Conservation (phyloP, 108 stramenopile genomes). For the Discostella pseudostelligera region DNA sequence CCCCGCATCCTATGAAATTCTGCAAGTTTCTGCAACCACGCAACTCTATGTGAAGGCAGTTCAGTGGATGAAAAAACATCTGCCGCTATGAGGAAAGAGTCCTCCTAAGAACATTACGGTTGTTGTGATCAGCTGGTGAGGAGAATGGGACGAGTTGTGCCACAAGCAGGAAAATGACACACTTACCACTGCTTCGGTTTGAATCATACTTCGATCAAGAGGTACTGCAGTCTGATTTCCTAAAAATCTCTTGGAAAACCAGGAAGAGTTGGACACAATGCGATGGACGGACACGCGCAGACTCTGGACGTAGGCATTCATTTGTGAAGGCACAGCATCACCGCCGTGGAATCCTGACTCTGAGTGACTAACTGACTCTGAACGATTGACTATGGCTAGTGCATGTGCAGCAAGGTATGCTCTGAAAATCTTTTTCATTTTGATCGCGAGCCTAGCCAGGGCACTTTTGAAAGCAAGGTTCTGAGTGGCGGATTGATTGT, state of each 20-base stretch:
- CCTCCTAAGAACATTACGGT: slow-evolving; percentile 41
- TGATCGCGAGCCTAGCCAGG: slow-evolving; percentile 73
- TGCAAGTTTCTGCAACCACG: slow-evolving; percentile 82
- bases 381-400: slow-evolving; percentile 57
- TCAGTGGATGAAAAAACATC: slow-evolving; percentile 87
- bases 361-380: slow-evolving; percentile 26
- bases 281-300: slow-evolving; percentile 75
- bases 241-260: slow-evolving; percentile 81
- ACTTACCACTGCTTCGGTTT: slow-evolving; percentile 69
- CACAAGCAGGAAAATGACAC: neutral
- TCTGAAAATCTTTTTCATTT: slow-evolving; percentile 78
- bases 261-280: slow-evolving; percentile 76
- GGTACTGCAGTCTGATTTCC: slow-evolving; percentile 60
- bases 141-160: too few relatives aligned
- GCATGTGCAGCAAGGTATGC: slow-evolving; percentile 90
- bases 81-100: slow-evolving; percentile 82
- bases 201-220: slow-evolving; percentile 52
- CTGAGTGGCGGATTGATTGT: slow-evolving; percentile 79
- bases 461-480: slow-evolving; percentile 86
- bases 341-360: slow-evolving; percentile 15
- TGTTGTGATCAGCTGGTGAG: neutral
- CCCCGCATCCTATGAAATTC: slow-evolving; percentile 75
- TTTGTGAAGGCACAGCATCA: slow-evolving; percentile 34
- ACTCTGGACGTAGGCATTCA: slow-evolving; percentile 57
- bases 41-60: slow-evolving; percentile 79